Conservation (phyloP, 2,329 filamentous ascomycete species). For the Ophiostoma fasciatum region DNA sequence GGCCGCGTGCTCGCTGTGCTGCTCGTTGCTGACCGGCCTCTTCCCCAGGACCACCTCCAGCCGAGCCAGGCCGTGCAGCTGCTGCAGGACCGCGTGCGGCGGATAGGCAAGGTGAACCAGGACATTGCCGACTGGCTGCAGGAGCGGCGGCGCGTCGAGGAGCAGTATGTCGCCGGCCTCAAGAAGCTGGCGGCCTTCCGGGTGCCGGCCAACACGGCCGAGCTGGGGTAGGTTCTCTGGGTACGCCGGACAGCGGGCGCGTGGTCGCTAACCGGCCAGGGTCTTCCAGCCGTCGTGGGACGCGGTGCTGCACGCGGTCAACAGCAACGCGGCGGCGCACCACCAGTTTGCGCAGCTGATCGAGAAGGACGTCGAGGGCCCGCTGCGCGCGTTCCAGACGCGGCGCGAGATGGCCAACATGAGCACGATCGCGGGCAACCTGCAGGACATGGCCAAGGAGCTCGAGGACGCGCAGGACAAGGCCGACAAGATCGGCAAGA, state of each 20-base stretch:
- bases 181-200: conserved; percentile 65
- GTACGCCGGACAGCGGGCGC: too few species aligned
- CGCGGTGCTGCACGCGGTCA: conserved; percentile 66
- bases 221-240: conserved; percentile 59
- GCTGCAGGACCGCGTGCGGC: conserved; percentile 74
- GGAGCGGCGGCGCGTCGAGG: conserved; percentile 88
- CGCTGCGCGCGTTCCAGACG: conserved; percentile 60
- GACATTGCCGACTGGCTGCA: conserved; percentile 88
- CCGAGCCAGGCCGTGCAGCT: conserved; percentile 68
- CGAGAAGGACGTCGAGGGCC: conserved; percentile 74
- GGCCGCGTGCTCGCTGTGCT: not conserved
- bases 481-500: conserved; percentile 68
- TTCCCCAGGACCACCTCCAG: conserved; percentile 57
- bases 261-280: conserved; percentile 36
- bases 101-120: conserved; percentile 71
- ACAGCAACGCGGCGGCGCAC: conserved; percentile 72
- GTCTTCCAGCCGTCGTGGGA: conserved; percentile 87
- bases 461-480: conserved; percentile 74
- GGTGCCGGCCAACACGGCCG: conserved; percentile 58
- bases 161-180: conserved; percentile 70
- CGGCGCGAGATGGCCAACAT: conserved; percentile 71
- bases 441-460: conserved; percentile 67
- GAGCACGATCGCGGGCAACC: conserved; percentile 65
- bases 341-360: conserved; percentile 66
- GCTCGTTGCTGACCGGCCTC: conserved; percentile 2